A percentile compares a stretch with the other conserved stretches of the same genome.
phyloP scores from a whole-genome alignment of 225 moss, liverwort and hornwort genomes.

The Anthoceros angustus region DNA sequence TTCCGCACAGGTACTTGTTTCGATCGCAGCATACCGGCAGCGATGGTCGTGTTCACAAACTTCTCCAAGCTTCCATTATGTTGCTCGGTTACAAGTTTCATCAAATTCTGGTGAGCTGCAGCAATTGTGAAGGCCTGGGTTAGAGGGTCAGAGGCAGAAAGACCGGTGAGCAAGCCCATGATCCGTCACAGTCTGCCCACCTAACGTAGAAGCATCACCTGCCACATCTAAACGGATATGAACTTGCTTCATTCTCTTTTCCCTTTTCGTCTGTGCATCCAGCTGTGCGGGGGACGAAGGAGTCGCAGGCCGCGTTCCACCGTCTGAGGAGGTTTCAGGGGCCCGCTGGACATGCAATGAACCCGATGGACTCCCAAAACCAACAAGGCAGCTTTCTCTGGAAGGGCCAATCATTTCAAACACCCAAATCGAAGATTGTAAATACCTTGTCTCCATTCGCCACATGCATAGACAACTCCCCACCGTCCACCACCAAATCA shows the following conservation, averaged over 20 bases:
- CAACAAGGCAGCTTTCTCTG: too few species aligned
- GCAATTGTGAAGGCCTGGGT: too few species aligned
- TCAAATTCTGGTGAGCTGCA: conserved; percentile 8
- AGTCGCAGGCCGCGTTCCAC: neutral
- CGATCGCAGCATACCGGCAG: neutral
- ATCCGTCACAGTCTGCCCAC: neutral
- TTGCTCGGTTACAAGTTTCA: conserved; percentile 8
- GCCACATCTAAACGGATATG: neutral
- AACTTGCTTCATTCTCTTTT: conserved; percentile 7
- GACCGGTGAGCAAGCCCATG: neutral
- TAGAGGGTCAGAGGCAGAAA: neutral
- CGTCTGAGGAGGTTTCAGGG: neutral
- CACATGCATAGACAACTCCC: neutral
- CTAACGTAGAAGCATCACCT: neutral
- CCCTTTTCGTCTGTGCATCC: neutral
- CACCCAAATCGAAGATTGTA: neutral
- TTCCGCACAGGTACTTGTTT: conserved; percentile 1
- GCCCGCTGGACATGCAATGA: neutral
- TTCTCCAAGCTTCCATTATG: conserved; percentile 8
- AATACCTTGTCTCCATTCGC: neutral
- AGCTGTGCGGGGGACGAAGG: conserved; percentile 1
- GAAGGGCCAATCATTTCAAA: too few species aligned
- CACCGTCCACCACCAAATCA: neutral
- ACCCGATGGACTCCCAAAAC: neutral
- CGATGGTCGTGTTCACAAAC: conserved; percentile 3